These are phyloP conservation scores for Barnettozyma pratensis DNA, from an alignment of 805 yeast species.

Conservation along the genomic window DNA sequence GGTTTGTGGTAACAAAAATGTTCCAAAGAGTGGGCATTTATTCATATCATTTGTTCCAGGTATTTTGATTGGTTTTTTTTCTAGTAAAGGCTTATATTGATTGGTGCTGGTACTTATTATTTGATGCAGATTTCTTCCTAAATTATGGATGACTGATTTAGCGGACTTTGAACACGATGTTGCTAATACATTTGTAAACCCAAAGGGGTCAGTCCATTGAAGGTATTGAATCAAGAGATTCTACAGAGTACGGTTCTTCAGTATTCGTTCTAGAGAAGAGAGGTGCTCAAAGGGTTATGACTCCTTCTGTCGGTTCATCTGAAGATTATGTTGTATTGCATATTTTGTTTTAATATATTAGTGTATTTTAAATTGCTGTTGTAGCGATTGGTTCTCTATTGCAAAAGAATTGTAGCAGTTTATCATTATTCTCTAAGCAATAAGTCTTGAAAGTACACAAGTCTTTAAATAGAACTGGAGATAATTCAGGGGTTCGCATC, in stretches of 20 bases:
- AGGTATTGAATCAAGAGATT: slow-evolving; percentile 10
- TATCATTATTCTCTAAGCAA: no score
- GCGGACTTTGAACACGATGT: slow-evolving; percentile 16
- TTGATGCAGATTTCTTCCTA: slow-evolving; percentile 40
- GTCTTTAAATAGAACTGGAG: no score
- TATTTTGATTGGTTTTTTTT: slow-evolving; percentile 27
- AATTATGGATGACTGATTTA: slow-evolving; percentile 21
- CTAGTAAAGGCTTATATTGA: background rate
- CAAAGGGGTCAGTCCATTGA: slow-evolving; percentile 10
- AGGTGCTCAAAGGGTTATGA: background rate
- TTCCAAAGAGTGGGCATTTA: slow-evolving; percentile 75
- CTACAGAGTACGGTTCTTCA: slow-evolving; percentile 2
- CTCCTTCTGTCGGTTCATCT: slow-evolving; percentile 29
- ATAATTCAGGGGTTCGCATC: no score
- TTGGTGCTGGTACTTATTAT: slow-evolving; percentile 45
- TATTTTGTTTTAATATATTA: no score
- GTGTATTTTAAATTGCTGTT: no score
- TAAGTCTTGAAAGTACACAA: no score
- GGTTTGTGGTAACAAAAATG: slow-evolving; percentile 56
- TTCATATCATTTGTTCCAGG: slow-evolving; percentile 62
- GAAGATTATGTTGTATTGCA: background rate
- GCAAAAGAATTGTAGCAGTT: no score
- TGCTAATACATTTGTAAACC: slow-evolving; percentile 17
- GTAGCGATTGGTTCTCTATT: no score
- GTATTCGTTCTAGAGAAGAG: background rate